phyloP scores from a whole-genome alignment of 345 rosid species.

The Gossypium herbaceum region DNA sequence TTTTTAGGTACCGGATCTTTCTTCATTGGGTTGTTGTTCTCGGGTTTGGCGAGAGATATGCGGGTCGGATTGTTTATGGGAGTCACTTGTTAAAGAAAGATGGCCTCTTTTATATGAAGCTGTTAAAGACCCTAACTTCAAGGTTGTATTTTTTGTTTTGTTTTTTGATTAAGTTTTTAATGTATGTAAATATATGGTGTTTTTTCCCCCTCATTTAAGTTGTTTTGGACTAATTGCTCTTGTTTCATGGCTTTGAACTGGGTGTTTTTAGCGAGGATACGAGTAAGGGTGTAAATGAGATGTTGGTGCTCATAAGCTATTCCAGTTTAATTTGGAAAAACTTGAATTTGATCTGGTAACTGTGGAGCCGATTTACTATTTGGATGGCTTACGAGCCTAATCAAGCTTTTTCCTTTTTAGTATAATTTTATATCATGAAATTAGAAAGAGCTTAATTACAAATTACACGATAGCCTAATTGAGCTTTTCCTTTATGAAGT shows the following conservation, averaged over 20 bases:
- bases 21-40: slow-evolving; percentile 62
- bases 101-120: slow-evolving; percentile 45
- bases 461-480: no score
- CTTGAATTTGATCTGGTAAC: no score
- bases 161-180: neutral
- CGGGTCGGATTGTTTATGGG: slow-evolving; percentile 64
- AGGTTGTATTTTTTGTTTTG: neutral
- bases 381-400: no score
- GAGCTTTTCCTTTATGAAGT: no score
- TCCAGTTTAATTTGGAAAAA: no score
- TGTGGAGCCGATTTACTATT: no score
- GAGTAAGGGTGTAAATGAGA: no score
- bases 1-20: slow-evolving; percentile 53
- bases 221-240: neutral
- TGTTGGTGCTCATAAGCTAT: no score
- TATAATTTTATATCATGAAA: no score
- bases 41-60: slow-evolving; percentile 66
- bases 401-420: no score
- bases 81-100: slow-evolving; percentile 45
- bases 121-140: slow-evolving; percentile 16
- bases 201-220: neutral
- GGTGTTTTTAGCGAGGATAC: neutral
- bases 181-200: neutral
- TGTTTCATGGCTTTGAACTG: neutral
- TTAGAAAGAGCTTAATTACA: no score